Base-by-base conservation (phyloP, 805 yeast species). In the Candida palmyrensis region DNA sequence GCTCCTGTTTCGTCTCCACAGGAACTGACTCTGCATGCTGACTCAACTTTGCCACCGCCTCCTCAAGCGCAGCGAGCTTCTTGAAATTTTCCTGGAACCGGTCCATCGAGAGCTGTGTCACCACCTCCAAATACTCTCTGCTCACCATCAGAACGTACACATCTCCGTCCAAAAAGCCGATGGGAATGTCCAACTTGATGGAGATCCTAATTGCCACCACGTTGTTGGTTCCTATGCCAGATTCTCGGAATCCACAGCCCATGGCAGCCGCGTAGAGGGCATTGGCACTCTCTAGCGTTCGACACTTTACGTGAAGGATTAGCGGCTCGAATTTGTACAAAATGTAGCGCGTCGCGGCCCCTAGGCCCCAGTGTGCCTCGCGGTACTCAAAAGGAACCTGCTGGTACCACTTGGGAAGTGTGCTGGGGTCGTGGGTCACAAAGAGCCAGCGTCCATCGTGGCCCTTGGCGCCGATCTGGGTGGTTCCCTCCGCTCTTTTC, bases 211-310 rank as follows among this genome's bases (percentile, higher is more conserved):
- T 73, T 0, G 88, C 96, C 5, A 87, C 94, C 9, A 81, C 66
- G 44, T 77, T 74, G 46, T 86, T 84, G 19, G 79, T 68, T 6
- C 94, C 94, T 29, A 87, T 84, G 1, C 96, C 96, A 19, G 85
- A 72, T 54, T 87, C 96, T 47, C 96, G 68, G 48, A 82, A 87
- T 3, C 96, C 96, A 57, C 92, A 81, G 2, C 73, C 70, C 85
- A 86, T 80, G 0, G 95, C 95, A 1, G 73, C 57, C 23, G 78
- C 73, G 42, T 79, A 84, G 8, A 87, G 53, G 25, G 57, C 57
- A n/a, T 70, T 65, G 0, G 96, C 95, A 4, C 68, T 55, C 10
- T 55, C 61, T 17, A 67, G 55, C 43, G 76, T 71, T 29, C 90
- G 66, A 48, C 95, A 84, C 48, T 84, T 81, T 4, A 87, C 87